Conservation (phyloP, 495 filamentous ascomycete genomes). For the Aspergillus nidulans region DNA sequence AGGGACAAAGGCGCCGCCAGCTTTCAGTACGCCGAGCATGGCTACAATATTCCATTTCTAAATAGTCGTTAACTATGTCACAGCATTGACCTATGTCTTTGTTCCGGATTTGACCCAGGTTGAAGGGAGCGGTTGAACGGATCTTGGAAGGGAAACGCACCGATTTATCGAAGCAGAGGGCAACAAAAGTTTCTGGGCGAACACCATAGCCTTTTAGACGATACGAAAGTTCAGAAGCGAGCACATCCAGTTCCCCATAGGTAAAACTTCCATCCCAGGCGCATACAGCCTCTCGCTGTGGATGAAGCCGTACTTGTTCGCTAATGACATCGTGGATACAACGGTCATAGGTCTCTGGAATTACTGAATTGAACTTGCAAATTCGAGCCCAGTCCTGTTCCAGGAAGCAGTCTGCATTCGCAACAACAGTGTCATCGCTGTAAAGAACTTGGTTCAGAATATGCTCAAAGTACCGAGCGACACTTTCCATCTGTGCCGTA, state of each 20-base stretch:
- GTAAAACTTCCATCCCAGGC: slow-evolving; percentile 60
- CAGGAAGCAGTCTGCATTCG: slow-evolving; percentile 34
- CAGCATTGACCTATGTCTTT: not conserved
- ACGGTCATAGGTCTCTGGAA: slow-evolving; percentile 31
- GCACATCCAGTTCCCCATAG: slow-evolving; percentile 47
- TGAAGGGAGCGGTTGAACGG: not conserved
- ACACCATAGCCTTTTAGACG: slow-evolving; percentile 45
- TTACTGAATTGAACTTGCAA: slow-evolving; percentile 34
- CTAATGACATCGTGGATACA: slow-evolving; percentile 52
- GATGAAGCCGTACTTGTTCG: slow-evolving; percentile 33
- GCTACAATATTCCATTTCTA: slow-evolving; percentile 54
- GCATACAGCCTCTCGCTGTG: slow-evolving; percentile 43
- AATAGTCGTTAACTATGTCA: not conserved
- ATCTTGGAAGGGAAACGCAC: slow-evolving; percentile 21
- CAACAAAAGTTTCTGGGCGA: slow-evolving; percentile 45
- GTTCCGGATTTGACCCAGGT: not conserved
- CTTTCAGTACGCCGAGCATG: slow-evolving; percentile 55
- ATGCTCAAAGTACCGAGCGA: slow-evolving; percentile 36
- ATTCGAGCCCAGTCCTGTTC: slow-evolving; percentile 40
- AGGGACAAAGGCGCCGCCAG: slow-evolving; percentile 56
- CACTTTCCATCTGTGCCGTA: slow-evolving; percentile 39
- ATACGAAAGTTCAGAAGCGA: slow-evolving; percentile 44
- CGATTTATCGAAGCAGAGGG: slow-evolving; percentile 57
- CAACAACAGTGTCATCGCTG: slow-evolving; percentile 23
- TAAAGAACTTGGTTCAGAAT: slow-evolving; percentile 28